Conservation (phyloP, 768 basidiomycete genomes). For the Termitomyces sp. region DNA sequence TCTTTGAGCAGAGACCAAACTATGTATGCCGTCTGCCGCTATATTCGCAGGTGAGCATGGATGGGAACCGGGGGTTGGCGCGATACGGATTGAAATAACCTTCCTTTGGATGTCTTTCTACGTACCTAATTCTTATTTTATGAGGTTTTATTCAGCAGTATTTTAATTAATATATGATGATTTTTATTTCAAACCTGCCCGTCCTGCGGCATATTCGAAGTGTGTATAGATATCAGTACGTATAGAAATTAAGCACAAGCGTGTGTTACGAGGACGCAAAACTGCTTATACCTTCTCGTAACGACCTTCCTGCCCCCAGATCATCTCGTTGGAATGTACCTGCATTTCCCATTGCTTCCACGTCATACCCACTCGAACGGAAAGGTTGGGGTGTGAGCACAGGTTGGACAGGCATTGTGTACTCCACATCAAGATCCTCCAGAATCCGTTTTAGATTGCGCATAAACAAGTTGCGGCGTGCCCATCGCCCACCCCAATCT, state of each 20-base stretch:
- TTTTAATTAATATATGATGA: not conserved
- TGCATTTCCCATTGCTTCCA: constrained; percentile 22
- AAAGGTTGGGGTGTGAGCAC: constrained; percentile 43
- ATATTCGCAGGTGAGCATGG: constrained; percentile 30
- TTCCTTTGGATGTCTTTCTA: constrained; percentile 82
- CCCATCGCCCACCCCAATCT: constrained; percentile 82
- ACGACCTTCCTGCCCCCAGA: constrained; percentile 3
- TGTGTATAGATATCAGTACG: not conserved
- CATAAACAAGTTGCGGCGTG: constrained; percentile 74
- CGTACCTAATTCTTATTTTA: no score
- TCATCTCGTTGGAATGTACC: constrained; percentile 21
- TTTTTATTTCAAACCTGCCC: not conserved
- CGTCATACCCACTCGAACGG: not conserved
- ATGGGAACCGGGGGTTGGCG: constrained; percentile 69
- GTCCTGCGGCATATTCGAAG: not conserved
- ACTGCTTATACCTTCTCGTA: constrained; percentile 6
- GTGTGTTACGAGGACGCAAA: not conserved
- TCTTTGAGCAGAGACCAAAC: not conserved
- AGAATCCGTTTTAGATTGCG: constrained; percentile 63
- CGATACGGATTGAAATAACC: constrained; percentile 67
- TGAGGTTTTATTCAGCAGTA: no score
- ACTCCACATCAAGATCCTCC: constrained; percentile 72
- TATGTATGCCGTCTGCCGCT: not conserved
- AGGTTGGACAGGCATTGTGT: constrained; percentile 72
- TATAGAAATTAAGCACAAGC: not conserved